Base-by-base conservation (phyloP, 257 asterid genomes). In the Ballota nigra region DNA sequence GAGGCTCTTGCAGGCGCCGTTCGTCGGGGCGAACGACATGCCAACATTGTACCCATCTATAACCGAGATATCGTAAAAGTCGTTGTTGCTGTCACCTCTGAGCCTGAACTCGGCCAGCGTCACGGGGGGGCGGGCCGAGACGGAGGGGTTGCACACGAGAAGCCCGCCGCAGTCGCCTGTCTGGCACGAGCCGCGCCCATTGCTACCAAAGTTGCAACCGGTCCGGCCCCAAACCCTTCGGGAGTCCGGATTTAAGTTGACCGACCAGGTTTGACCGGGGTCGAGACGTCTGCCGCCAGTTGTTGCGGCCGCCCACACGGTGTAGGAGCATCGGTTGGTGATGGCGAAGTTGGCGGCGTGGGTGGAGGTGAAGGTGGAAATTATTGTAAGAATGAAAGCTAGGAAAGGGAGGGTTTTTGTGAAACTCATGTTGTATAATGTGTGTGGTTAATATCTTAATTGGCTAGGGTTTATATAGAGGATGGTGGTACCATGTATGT, bases 31-130 rank as follows among this genome's bases (percentile, higher is more conserved):
- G 47, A 60, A 60, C 0, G 19, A 4, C 26, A 60, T 31, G 1
- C n/a, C n/a, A 2, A 60, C 1, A 29, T 60, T 60, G 26, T 6
- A 60, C 0, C 66, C 66, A 10, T 60, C 66, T 38, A 60, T 33
- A 8, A 60, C 24, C 0, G 66, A 60, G 26, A 60, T 79, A 51
- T 82, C 83, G 13, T 82, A 72, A 36, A 9, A 80, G 70, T 82
- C 89, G 60, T 78, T 71, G n/a, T 55, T 66, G 5, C 49, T 0
- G 6, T 1, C 20, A 67, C 41, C 76, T 22, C 82, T 80, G 0
- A 86, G 84, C 34, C 75, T 78, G 16, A 68, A 86, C 45, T 86
- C 92, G 1, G 87, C 89, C 0, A 86, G 9, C 19, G 87, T 80
- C 26, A 82, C 80, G 0, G 89, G 92, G 0, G 92, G 68, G 55